Evolutionary conservation across 805 yeast genomes (phyloP), one percentile per base, ranked within the genome.

Genomic region (Candida ortonii): DNA sequence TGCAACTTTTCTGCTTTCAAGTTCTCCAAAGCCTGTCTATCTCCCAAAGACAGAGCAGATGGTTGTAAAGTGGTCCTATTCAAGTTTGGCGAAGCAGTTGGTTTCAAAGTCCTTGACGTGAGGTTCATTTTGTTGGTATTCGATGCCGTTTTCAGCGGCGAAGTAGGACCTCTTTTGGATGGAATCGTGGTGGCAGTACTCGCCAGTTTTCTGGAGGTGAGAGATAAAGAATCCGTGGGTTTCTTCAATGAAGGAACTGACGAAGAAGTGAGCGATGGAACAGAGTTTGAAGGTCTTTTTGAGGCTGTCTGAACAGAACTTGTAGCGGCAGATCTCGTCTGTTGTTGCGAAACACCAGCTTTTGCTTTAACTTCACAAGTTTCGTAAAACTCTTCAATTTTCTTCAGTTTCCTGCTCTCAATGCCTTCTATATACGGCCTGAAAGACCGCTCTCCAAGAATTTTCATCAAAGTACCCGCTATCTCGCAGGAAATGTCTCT

Each of bases 401-500:
- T 86, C 34, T 70, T 68, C 23, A 61, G 47, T 57, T 72, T 75
- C 55, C 90, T 78, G 47, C 79, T 72, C 50, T 90, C 97, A 29
- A 90, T 65, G n/a, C 73, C 72, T 12, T 78, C 88, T 35, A 86
- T 54, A 29, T 70, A 70, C 3, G 71, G 65, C 32, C 64, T 74
- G 44, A 87, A 61, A 33, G 76, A 80, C 33, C 88, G 65, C 50
- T 76, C 82, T 0, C 96, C 96, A 10, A 80, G 70, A n/a, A 87
- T 71, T 57, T 84, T 86, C 81, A 85, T 80, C 31, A 88, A 58
- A 0, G 84, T 77, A 6, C 96, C 97, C 22, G 88, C 71, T 46
- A 80, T 68, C 50, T 81, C 84, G 28, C 87, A 81, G 0, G 90
- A 82, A 4, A 80, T 78, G 32, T 79, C 74, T 53, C 98, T 75